Conservation (phyloP, 1,284 basidiomycete genomes). For the Puccinia sorghi region DNA sequence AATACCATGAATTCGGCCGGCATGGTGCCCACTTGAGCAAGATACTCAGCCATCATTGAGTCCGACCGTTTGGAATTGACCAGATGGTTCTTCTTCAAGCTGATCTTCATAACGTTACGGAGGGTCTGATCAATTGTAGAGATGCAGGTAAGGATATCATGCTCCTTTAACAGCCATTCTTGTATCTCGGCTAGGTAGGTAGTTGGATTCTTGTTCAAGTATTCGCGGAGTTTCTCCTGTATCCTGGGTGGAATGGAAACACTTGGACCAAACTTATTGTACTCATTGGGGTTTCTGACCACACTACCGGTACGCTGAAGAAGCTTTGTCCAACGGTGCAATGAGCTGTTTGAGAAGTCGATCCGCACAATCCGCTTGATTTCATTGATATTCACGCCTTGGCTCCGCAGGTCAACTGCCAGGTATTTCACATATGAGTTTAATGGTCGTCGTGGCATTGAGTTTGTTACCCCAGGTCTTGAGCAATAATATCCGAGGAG, state of each 20-base stretch:
- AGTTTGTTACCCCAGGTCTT: too few species aligned
- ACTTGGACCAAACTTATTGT: not conserved
- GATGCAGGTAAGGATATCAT: not conserved
- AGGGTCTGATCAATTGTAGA: not conserved
- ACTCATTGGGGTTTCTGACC: not conserved
- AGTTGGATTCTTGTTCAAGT: not conserved
- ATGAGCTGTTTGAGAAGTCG: not conserved
- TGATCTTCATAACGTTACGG: not conserved
- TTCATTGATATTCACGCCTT: not conserved
- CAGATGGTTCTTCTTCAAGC: not conserved
- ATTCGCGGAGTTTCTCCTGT: not conserved
- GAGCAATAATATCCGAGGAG: not conserved
- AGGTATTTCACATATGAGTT: not conserved
- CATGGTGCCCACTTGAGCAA: not conserved
- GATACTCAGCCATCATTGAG: not conserved
- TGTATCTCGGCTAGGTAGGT: not conserved
- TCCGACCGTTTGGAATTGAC: not conserved
- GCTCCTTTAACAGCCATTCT: not conserved
- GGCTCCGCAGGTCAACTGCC: not conserved
- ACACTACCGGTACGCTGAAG: not conserved
- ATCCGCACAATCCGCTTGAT: not conserved
- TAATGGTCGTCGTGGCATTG: not conserved
- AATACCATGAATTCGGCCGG: slow-evolving; percentile 3
- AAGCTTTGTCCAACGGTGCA: not conserved
- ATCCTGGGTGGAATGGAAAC: not conserved